Evolutionary conservation across 257 asterid species (phyloP).

Genomic region (Jacaranda copaia): DNA sequence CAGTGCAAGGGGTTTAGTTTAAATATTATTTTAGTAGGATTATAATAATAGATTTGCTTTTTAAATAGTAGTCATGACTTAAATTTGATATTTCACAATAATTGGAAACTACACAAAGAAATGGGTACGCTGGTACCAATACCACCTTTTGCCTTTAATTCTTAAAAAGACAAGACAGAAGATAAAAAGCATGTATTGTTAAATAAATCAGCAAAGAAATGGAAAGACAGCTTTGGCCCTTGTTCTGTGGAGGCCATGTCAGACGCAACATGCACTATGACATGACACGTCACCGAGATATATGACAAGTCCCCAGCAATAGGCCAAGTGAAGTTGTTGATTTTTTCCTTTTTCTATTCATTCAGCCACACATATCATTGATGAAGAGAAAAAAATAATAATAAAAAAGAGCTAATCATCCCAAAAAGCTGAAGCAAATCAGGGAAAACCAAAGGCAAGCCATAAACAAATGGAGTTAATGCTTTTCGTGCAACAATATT

Average conservation of each 20-base stretch:
- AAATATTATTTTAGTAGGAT: too few species aligned
- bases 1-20: too few species aligned
- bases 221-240: slow-evolving; percentile 20
- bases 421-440: slow-evolving; percentile 16
- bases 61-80: too few species aligned
- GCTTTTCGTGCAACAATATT: background rate
- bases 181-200: too few species aligned
- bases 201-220: slow-evolving; percentile 1
- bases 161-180: too few species aligned
- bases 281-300: slow-evolving; percentile 12
- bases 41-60: too few species aligned
- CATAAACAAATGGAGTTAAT: background rate
- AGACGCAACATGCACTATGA: slow-evolving; percentile 21
- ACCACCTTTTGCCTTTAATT: too few species aligned
- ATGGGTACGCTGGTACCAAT: too few species aligned
- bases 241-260: slow-evolving; percentile 31
- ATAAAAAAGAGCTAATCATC: background rate
- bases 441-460: slow-evolving; percentile 6
- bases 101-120: too few species aligned
- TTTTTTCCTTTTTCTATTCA: too few species aligned
- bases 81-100: too few species aligned
- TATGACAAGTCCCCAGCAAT: background rate
- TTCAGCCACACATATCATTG: too few species aligned
- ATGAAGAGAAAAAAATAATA: background rate
- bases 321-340: background rate